These are phyloP conservation scores for Nemania sp. DNA, from an alignment of 2,329 filamentous ascomycete species.

Conservation along the genomic window DNA sequence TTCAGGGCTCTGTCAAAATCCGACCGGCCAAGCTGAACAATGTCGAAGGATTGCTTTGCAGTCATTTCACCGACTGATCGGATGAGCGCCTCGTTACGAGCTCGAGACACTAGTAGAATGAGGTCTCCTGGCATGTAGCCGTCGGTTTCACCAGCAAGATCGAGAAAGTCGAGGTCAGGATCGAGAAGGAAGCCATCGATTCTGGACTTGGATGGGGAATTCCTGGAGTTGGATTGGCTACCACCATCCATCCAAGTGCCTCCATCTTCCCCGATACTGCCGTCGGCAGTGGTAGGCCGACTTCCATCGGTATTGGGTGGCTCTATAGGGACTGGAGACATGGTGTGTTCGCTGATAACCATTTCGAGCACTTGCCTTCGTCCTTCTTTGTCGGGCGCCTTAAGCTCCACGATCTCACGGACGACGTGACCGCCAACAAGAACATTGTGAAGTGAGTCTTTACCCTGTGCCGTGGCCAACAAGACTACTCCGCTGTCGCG, in stretches of 20 bases:
- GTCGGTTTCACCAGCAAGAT: slow-evolving; percentile 91
- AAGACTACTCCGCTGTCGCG: slow-evolving; percentile 81
- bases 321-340: slow-evolving; percentile 45
- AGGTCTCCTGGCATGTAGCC: slow-evolving; percentile 98
- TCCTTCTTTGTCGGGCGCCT: slow-evolving; percentile 90
- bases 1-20: slow-evolving; percentile 87
- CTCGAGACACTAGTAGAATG: slow-evolving; percentile 80
- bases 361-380: slow-evolving; percentile 82
- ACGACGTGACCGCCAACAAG: slow-evolving; percentile 91
- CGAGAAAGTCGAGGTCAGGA: slow-evolving; percentile 82
- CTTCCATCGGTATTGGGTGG: slow-evolving; percentile 51
- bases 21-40: slow-evolving; percentile 67
- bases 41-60: slow-evolving; percentile 51
- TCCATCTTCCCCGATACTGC: slow-evolving; percentile 56
- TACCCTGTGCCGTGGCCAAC: slow-evolving; percentile 87
- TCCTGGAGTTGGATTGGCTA: slow-evolving; percentile 57
- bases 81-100: slow-evolving; percentile 90
- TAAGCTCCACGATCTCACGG: slow-evolving; percentile 85
- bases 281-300: slow-evolving; percentile 61
- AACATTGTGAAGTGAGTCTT: slow-evolving; percentile 89
- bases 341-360: slow-evolving; percentile 64
- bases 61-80: slow-evolving; percentile 68
- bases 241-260: slow-evolving; percentile 77
- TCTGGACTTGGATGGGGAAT: slow-evolving; percentile 39
- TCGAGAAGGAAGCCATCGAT: slow-evolving; percentile 73